Conservation (phyloP, 495 filamentous ascomycete species). For the Aspergillus homomorphus region DNA sequence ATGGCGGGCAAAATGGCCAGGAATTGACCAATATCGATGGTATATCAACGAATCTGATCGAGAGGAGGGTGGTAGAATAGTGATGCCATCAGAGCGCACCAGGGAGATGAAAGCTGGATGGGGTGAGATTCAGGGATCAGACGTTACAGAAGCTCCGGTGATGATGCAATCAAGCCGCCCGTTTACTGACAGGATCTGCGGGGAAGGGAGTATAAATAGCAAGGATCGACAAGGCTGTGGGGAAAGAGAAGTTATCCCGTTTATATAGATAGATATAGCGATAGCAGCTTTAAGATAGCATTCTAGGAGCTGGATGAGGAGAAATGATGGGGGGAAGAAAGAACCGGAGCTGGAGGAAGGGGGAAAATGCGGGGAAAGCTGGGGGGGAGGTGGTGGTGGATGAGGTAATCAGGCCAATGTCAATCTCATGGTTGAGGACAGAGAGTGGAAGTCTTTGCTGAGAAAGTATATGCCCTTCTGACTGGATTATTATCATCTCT, state of each 20-base stretch:
- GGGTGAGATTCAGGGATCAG: background rate
- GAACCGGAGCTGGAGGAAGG: background rate
- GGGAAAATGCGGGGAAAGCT: constrained; percentile 26
- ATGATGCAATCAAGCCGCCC: constrained; percentile 8
- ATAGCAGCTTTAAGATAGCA: background rate
- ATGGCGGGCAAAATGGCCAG: constrained; percentile 20
- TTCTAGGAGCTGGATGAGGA: background rate
- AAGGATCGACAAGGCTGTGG: background rate
- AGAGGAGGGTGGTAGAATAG: background rate
- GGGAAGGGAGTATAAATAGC: background rate
- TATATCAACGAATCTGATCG: background rate
- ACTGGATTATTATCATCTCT: no score
- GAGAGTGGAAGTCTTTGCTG: no score
- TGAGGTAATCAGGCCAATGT: constrained; percentile 4
- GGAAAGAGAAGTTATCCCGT: background rate
- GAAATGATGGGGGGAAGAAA: no score
- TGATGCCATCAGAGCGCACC: background rate
- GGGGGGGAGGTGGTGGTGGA: background rate
- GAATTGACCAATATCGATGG: background rate
- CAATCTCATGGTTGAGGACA: no score
- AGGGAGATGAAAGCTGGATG: background rate
- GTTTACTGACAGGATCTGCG: background rate
- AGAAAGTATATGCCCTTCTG: no score
- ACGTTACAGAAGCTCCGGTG: background rate
- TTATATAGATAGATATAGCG: background rate